Evolutionary conservation across 2,329 filamentous ascomycete species (phyloP).

Genomic region (Talaromyces islandicus): DNA sequence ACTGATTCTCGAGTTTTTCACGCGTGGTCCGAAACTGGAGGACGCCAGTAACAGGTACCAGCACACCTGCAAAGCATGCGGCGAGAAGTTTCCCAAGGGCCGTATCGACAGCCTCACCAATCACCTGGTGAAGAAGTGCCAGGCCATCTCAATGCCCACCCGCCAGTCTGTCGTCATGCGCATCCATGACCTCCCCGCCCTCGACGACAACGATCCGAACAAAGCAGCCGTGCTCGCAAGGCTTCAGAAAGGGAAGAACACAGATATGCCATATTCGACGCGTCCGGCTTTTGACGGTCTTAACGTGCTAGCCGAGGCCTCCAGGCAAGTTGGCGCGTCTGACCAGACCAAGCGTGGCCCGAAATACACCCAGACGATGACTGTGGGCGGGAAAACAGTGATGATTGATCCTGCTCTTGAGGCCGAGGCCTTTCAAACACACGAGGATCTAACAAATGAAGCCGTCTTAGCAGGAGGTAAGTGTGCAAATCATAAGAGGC

Average conservation of each 20-base stretch:
- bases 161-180: constrained; percentile 69
- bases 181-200: constrained; percentile 62
- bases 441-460: constrained; percentile 22
- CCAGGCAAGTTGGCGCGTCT: constrained; percentile 62
- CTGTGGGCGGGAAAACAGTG: constrained; percentile 35
- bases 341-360: constrained; percentile 39
- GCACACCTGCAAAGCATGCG: constrained; percentile 83
- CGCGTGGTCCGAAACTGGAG: constrained; percentile 76
- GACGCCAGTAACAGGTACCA: constrained; percentile 89
- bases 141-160: constrained; percentile 67
- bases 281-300: constrained; percentile 69
- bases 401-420: constrained; percentile 39
- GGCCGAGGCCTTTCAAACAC: constrained; percentile 32
- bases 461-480: constrained; percentile 14
- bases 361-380: constrained; percentile 35
- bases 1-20: constrained; percentile 82
- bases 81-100: constrained; percentile 84
- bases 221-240: constrained; percentile 31
- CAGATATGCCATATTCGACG: constrained; percentile 39
- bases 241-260: constrained; percentile 27
- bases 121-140: constrained; percentile 83
- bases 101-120: constrained; percentile 74
- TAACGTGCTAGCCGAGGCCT: constrained; percentile 82
- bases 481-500: not conserved
- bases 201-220: constrained; percentile 35